Evolutionary conservation across 441 rosid species (phyloP).

Genomic region (Euphorbia schlechtendalii): DNA sequence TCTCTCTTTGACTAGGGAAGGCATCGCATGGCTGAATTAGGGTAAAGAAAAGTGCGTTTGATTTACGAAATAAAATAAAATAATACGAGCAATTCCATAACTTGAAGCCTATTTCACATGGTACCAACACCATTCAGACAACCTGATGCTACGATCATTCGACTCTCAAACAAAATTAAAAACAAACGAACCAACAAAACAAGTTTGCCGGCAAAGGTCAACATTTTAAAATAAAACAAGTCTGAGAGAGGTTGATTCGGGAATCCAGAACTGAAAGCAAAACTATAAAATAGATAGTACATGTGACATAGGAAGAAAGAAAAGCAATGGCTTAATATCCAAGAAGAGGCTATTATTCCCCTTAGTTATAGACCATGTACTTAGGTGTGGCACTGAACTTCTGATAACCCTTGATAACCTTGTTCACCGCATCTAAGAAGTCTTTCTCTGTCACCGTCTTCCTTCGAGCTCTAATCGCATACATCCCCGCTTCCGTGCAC

Average conservation of each 20-base stretch:
- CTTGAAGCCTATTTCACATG: too few relatives aligned
- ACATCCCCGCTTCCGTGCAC: conserved; percentile 99
- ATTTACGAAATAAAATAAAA: too few relatives aligned
- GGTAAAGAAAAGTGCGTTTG: too few relatives aligned
- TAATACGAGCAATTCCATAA: too few relatives aligned
- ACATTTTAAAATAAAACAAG: neutral
- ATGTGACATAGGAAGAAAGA: neutral
- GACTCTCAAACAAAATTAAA: too few relatives aligned
- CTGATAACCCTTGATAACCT: conserved; percentile 91
- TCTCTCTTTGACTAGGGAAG: too few relatives aligned
- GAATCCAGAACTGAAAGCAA: neutral
- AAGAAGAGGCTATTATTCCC: neutral
- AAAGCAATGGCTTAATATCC: neutral
- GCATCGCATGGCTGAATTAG: too few relatives aligned
- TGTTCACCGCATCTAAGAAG: conserved; percentile 92
- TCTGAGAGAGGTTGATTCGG: conserved; percentile 1
- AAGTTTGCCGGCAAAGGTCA: neutral
- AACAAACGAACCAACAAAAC: too few relatives aligned
- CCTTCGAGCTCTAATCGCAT: conserved; percentile 84
- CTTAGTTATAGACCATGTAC: conserved; percentile 87
- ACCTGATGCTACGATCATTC: too few relatives aligned
- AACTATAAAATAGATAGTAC: neutral
- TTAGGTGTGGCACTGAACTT: conserved; percentile 96
- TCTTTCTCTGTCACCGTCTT: conserved; percentile 96
- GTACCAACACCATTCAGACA: too few relatives aligned